phyloP scores from a whole-genome alignment of 2,329 filamentous ascomycete species.

The Sarocladium strictum region DNA sequence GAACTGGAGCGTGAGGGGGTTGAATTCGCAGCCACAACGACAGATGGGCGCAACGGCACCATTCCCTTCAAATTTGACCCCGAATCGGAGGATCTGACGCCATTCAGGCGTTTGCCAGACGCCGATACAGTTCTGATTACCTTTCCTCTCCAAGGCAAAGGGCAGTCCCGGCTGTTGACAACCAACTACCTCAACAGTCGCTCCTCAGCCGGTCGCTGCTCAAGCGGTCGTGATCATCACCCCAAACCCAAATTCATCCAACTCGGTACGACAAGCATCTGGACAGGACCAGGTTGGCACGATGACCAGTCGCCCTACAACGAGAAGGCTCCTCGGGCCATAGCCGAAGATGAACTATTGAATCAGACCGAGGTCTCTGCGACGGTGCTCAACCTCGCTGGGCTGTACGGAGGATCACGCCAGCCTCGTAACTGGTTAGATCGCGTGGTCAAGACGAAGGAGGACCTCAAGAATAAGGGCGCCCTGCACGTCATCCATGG shows the following conservation, averaged over 20 bases:
- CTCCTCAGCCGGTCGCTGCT: too few species aligned
- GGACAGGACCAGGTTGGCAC: constrained; percentile 1
- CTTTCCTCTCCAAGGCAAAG: neutral
- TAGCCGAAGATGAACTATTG: constrained; percentile 3
- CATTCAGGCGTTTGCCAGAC: constrained; percentile 3
- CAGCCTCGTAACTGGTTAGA: neutral
- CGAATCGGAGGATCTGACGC: constrained; percentile 6
- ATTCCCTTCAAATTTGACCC: constrained; percentile 8
- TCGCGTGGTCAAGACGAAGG: constrained; percentile 2
- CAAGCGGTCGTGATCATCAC: neutral
- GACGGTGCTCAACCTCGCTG: constrained; percentile 2
- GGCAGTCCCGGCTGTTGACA: neutral
- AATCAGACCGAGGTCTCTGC: neutral
- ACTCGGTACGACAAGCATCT: constrained; percentile 1
- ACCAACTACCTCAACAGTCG: constrained; percentile 6
- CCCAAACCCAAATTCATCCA: neutral
- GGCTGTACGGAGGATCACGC: neutral
- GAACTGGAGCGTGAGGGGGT: neutral
- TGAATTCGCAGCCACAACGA: constrained; percentile 6
- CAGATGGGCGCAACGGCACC: constrained; percentile 8
- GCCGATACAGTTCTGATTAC: neutral
- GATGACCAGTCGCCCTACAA: constrained; percentile 5
- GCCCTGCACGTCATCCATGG: constrained; percentile 1
- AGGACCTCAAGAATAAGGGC: constrained; percentile 2
- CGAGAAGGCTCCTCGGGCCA: neutral